Conservation (phyloP, 2,329 filamentous ascomycete species). For the Penicillium sp. region DNA sequence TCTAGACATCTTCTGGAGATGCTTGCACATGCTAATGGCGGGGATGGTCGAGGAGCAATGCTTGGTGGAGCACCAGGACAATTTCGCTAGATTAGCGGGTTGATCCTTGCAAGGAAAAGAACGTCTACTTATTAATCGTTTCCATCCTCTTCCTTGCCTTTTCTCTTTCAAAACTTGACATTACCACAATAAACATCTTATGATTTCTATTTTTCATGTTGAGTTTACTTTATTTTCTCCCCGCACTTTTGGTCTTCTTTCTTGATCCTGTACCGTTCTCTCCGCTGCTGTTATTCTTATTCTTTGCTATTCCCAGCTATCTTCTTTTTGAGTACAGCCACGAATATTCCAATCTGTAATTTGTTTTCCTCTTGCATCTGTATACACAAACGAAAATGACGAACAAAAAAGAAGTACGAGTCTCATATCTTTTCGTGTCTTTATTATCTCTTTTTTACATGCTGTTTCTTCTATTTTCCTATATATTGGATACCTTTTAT, state of each 20-base stretch:
- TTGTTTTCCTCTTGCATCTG: neutral
- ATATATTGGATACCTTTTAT: conserved; percentile 2
- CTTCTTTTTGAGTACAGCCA: neutral
- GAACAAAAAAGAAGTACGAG: neutral
- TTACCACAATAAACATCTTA: neutral
- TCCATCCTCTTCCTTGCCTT: neutral
- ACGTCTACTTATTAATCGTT: neutral
- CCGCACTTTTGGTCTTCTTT: neutral
- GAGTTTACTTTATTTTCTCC: neutral
- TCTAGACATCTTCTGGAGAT: conserved; percentile 42
- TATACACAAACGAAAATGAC: neutral
- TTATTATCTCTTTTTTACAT: neutral
- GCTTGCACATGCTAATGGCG: conserved; percentile 37
- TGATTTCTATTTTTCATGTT: neutral
- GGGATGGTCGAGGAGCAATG: conserved; percentile 32
- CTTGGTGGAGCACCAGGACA: conserved; percentile 29
- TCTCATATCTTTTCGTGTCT: neutral
- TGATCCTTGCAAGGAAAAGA: neutral
- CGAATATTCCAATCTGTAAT: neutral
- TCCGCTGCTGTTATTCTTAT: neutral
- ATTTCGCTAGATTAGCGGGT: conserved; percentile 26
- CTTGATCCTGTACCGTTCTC: neutral
- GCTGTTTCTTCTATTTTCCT: neutral
- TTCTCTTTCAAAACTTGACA: neutral
- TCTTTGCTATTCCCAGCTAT: neutral